Evolutionary conservation across 108 stramenopile genomes (phyloP).

Genomic region (Fragilaria crotonensis): DNA sequence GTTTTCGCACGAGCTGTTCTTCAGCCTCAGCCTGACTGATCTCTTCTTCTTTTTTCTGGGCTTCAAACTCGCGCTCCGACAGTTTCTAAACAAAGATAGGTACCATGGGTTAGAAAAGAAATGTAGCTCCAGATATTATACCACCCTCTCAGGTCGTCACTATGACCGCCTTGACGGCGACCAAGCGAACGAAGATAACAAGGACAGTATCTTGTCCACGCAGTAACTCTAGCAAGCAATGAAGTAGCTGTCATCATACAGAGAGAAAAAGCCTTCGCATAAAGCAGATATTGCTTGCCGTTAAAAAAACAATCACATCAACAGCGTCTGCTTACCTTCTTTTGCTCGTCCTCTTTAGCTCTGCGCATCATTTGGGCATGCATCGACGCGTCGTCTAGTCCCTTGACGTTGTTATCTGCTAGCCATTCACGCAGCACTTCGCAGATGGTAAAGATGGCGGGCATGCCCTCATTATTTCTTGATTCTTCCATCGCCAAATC

Average conservation of each 20-base stretch:
- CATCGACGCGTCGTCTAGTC: conserved; percentile 81
- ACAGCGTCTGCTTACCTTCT: conserved; percentile 55
- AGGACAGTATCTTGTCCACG: conserved; percentile 66
- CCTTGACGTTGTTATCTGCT: conserved; percentile 79
- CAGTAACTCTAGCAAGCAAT: not conserved
- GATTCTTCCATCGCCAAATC: conserved; percentile 65
- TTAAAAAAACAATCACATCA: not conserved
- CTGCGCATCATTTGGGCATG: conserved; percentile 83
- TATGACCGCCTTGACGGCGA: conserved; percentile 71
- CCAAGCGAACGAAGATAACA: conserved; percentile 29
- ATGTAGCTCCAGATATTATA: conserved; percentile 71
- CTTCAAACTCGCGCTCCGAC: conserved; percentile 61
- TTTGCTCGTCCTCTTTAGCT: conserved; percentile 55
- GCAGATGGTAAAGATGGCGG: conserved; percentile 72
- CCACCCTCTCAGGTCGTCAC: conserved; percentile 34
- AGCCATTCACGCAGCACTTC: conserved; percentile 79
- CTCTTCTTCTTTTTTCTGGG: conserved; percentile 67
- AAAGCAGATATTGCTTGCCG: not conserved
- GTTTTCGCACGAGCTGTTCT: conserved; percentile 73
- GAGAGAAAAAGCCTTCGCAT: not conserved
- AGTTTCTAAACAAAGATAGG: conserved; percentile 34
- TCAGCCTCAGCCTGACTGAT: conserved; percentile 74
- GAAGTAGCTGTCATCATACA: too few relatives aligned
- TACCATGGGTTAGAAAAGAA: conserved; percentile 5
- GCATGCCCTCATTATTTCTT: conserved; percentile 62